phyloP scores from a whole-genome alignment of 148 eudicot species.

The Nepenthes mirabilis region DNA sequence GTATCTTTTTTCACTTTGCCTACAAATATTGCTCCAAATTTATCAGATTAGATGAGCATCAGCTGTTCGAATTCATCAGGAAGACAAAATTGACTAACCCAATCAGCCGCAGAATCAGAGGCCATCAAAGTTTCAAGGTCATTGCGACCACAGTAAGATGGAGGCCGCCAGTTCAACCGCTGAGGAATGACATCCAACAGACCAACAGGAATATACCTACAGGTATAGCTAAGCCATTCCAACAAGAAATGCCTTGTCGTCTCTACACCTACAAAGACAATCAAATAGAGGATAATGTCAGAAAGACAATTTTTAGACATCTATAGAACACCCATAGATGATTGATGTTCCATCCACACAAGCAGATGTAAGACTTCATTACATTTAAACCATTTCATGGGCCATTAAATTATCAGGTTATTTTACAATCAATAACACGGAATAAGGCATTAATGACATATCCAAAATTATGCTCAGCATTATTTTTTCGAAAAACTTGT shows the following conservation, averaged over 20 bases:
- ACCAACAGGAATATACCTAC: slow-evolving; percentile 81
- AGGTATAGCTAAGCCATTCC: slow-evolving; percentile 91
- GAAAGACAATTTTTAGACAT: too few relatives aligned
- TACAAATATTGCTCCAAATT: background rate
- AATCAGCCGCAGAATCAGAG: slow-evolving; percentile 96
- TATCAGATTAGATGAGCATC: background rate
- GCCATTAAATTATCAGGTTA: too few relatives aligned
- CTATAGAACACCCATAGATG: too few relatives aligned
- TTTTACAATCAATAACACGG: too few relatives aligned
- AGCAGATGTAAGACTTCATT: too few relatives aligned
- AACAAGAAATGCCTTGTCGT: slow-evolving; percentile 89
- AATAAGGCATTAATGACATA: too few relatives aligned
- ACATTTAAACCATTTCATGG: too few relatives aligned
- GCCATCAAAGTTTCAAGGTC: slow-evolving; percentile 97
- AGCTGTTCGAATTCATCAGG: background rate
- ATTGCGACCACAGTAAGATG: slow-evolving; percentile 79
- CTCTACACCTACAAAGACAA: slow-evolving; percentile 56
- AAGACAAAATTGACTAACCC: slow-evolving; percentile 39
- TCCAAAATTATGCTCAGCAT: too few relatives aligned
- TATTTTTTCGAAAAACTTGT: too few relatives aligned
- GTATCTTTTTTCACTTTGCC: too few relatives aligned
- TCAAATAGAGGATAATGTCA: too few relatives aligned
- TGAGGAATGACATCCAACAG: slow-evolving; percentile 86
- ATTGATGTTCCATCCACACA: too few relatives aligned
- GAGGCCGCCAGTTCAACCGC: slow-evolving; percentile 73